Base-by-base conservation (phyloP, 805 yeast species). In the Priceomyces fermenticarens region DNA sequence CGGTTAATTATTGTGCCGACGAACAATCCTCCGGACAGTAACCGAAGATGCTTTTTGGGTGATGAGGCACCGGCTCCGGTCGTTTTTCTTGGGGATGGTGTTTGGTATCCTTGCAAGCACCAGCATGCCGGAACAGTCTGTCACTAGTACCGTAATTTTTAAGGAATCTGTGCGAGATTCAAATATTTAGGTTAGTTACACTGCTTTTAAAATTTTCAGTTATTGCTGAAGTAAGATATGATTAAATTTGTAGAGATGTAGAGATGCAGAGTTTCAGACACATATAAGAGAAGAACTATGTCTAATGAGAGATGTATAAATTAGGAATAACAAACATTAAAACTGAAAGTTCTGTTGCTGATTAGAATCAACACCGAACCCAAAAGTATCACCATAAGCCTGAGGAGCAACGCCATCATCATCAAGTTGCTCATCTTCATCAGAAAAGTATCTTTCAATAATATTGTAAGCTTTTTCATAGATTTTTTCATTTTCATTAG, bases 401-500 rank as follows among this genome's bases (percentile, higher is more conserved):
- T 77, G 80, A 30, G 91, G 91, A 48, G 83, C 86, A 67, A 87
- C 73, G 31, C 83, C 85, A 41, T 73, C 75, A 39, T 69, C 73
- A 54, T 86, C 95, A 45, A 80, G 72, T 39, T 71, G 78, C 36
- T 77, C 96, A 42, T 77, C 80, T 37, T 86, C 95, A 41, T 83
- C 95, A 40, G 84, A 75, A 69, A 93, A 93, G 69, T 88, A 93
- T 53, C 85, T 88, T 59, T 88, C 96, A 65, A 93, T 89, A 58
- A 93, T 88, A 51, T 73, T 73, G 71, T 78, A 93, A 27, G 98
- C 95, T 71, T 89, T 90, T 61, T 85, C 80, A 67, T 93, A 93
- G 58, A 93, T 87, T 60, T 84, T 87, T 61, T 91, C 95, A 67
- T 91, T 93, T 58, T 82, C 87, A 68, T 88, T 89, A 62, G 77